phyloP scores from a whole-genome alignment of 495 filamentous ascomycete species.

The Annulohypoxylon moriforme region DNA sequence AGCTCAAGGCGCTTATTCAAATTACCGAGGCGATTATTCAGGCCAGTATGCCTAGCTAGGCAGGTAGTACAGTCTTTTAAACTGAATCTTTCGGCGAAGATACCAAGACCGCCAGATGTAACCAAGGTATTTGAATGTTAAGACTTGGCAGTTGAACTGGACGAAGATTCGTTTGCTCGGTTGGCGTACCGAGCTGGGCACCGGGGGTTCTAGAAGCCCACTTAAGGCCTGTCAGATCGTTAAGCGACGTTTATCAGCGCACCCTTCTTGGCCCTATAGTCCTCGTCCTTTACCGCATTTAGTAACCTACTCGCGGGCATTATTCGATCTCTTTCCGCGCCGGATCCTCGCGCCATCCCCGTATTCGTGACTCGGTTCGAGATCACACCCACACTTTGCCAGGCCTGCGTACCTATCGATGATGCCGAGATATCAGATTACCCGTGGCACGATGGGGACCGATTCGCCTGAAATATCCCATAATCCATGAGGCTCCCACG shows the following conservation, averaged over 20 bases:
- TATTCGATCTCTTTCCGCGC: conserved; percentile 20
- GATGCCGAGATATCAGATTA: conserved; percentile 29
- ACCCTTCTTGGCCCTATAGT: neutral
- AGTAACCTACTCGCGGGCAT: conserved; percentile 41
- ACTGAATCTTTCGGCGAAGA: neutral
- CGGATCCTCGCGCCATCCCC: conserved; percentile 19
- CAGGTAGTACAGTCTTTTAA: conserved; percentile 16
- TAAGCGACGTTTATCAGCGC: conserved; percentile 4
- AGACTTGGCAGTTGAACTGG: conserved; percentile 15
- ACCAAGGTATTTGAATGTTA: conserved; percentile 4
- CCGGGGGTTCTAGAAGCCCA: conserved; percentile 35
- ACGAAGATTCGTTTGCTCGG: conserved; percentile 33
- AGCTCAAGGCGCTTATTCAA: neutral
- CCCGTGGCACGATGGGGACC: neutral
- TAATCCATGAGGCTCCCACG: conserved; percentile 22
- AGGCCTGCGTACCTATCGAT: conserved; percentile 8
- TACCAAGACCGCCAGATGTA: neutral
- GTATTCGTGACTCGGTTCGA: conserved; percentile 11
- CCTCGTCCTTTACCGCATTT: conserved; percentile 34
- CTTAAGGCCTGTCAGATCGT: conserved; percentile 28
- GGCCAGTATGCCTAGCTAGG: conserved; percentile 20
- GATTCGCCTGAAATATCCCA: conserved; percentile 18
- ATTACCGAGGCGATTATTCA: neutral
- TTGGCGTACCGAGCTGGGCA: conserved; percentile 31
- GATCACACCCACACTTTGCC: neutral